Base-by-base conservation (phyloP, 805 yeast species). In the Candida glaebosa region DNA sequence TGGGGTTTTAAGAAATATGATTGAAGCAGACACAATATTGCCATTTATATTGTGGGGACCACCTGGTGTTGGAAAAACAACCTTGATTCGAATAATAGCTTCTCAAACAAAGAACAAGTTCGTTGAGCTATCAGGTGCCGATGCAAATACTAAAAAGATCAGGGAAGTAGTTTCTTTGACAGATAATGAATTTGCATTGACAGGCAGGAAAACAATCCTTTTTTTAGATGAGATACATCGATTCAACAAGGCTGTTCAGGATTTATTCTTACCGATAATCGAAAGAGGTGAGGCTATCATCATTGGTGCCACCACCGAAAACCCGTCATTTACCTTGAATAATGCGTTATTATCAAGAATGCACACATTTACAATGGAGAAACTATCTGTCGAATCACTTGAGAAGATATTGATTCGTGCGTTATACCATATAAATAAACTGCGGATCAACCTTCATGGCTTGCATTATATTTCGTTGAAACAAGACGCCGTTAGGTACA, bases 271-370 rank as follows among this genome's bases (percentile, higher is more conserved):
- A 5, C 75, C 75, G 0, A 71, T 65, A 10, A 58, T 69, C 4
- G 75, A 69, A 41, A 61, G 60, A 30, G 75, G 75, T 0, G 37
- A 51, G 1, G 57, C 65, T 2, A 67, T 71, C 0, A 64, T 69
- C 1, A 58, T 69, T 16, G 75, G 74, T 0, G 75, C 75, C 5
- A 69, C 75, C 20, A 69, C 75, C 0, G 99, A 93, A 57, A 93
- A 93, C 57, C 75, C 75, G 1, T 67, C 74, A 1, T 69, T 69
- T 45, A 63, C 65, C 1, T 47, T 69, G 22, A 69, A 67, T 43
- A 67, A 66, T 46, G 74, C 75, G 0, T 54, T 69, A 19, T 58
- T 69, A 26, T 69, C 74, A 7, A 46, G 75, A 42, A 63, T 68
- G 70, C 73, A 69, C 50, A 67, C 73, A 1, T 69, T 69, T 49